Evolutionary conservation across 768 basidiomycete species (phyloP), one percentile per base, ranked within the genome.

Genomic region (Leccinum arenicola): DNA sequence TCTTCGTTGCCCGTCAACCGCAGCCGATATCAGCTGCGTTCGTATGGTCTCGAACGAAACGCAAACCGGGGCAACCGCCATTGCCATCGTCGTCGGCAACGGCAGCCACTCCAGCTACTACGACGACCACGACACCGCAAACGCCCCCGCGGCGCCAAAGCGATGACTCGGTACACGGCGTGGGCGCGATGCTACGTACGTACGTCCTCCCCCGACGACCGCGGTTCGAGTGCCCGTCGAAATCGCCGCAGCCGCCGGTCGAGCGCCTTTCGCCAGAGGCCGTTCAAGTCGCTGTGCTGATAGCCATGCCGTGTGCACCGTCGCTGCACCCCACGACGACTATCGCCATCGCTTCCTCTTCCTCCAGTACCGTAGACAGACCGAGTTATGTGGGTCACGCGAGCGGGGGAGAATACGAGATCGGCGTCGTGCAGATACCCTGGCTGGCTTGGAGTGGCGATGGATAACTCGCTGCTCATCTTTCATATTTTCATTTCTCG

Each of bases 211-310:
- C 52, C 1, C 60, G 55, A 19, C 64, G 45, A 38, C 25, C 59
- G 21, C 58, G 29, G 15, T 19, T 14, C 11, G 58, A 59, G 6
- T 40, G 33, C n/a, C 31, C 60, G 11, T 52, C 65, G 12, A 62
- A 33, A 43, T 63, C 64, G 4, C 55, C 64, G 5, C 56, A 63
- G 6, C 63, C 63, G 4, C 62, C 62, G 8, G 54, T 54, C 9
- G 54, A 53, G 25, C 57, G 60, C 6, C 58, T 62, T 1, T 54
- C 57, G 3, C 68, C 70, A 7, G 65, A 71, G 21, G 63, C 69
- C 10, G 36, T 75, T n/a, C 74, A 79, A 51, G 68, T 83, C 19
- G 76, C 75, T 1, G 74, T 82, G 36, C 68, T 83, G 70, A 75
- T 84, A 43, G 71, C 69, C 12, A 82, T 84, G 81, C 83, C 83